Conservation (phyloP, 2,329 filamentous ascomycete species). For the Simplicillium aogashimaense region DNA sequence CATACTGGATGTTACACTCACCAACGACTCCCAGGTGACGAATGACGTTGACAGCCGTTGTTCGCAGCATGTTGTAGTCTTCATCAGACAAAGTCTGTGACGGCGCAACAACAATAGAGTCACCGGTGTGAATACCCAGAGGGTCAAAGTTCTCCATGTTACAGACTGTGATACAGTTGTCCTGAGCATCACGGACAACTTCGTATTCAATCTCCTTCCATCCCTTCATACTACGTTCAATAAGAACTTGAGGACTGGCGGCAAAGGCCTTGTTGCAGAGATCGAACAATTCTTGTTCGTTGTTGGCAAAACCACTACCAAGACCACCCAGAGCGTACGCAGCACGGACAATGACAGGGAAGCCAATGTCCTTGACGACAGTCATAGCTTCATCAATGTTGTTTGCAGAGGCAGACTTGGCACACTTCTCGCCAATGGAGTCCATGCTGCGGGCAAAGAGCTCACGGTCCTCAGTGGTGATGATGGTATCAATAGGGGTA, state of each 20-base stretch:
- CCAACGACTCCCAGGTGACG: conserved; percentile 94
- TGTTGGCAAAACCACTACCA: conserved; percentile 89
- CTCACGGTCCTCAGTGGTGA: conserved; percentile 96
- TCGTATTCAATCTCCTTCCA: conserved; percentile 99
- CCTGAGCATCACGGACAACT: conserved; percentile 86
- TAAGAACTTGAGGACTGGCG: conserved; percentile 88
- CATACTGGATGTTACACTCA: conserved; percentile 99
- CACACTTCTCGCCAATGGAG: conserved; percentile 94
- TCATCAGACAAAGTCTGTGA: conserved; percentile 95
- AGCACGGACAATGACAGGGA: conserved; percentile 92
- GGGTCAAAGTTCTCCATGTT: conserved; percentile 99
- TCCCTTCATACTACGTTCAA: conserved; percentile 98
- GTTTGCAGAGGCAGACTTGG: conserved; percentile 89
- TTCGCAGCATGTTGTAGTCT: conserved; percentile 98
- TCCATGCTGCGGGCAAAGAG: conserved; percentile 98
- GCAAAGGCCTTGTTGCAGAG: conserved; percentile 94
- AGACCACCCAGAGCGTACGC: conserved; percentile 93
- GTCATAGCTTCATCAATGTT: conserved; percentile 78
- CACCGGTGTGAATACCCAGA: conserved; percentile 93
- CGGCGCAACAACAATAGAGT: conserved; percentile 95
- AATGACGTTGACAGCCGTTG: conserved; percentile 94
- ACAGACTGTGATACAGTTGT: conserved; percentile 99
- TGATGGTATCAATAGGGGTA: conserved; percentile 95
- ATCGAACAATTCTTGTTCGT: conserved; percentile 71
- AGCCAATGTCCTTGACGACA: conserved; percentile 87